Conservation (phyloP, 2,329 filamentous ascomycete genomes). For the Stenocarpella maydis region DNA sequence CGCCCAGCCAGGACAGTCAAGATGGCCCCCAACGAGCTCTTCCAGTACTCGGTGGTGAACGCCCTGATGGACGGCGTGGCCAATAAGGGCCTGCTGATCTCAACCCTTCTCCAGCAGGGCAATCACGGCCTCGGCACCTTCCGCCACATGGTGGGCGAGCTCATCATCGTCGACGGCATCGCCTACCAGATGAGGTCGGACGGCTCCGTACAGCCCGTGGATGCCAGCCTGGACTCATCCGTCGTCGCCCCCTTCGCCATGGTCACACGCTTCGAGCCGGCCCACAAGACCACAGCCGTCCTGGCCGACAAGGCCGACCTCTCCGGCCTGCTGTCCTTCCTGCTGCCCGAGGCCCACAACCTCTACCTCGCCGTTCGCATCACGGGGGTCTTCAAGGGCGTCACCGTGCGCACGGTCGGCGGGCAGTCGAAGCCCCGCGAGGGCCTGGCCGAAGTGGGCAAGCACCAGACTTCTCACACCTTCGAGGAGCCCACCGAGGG, state of each 20-base stretch:
- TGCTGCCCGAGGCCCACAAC: conserved; percentile 42
- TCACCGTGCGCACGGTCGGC: conserved; percentile 45
- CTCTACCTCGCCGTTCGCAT: conserved; percentile 44
- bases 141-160: conserved; percentile 46
- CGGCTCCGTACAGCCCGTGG: conserved; percentile 41
- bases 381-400: conserved; percentile 42
- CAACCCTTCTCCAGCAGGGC: conserved; percentile 43
- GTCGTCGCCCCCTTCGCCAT: conserved; percentile 46
- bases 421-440: conserved; percentile 43
- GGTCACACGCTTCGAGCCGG: conserved; percentile 45
- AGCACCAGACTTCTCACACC: conserved; percentile 42
- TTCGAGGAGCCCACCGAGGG: conserved; percentile 41
- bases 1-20: not conserved
- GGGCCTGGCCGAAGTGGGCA: conserved; percentile 42
- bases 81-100: conserved; percentile 43
- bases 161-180: conserved; percentile 46
- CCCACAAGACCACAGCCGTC: conserved; percentile 32
- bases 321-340: conserved; percentile 36
- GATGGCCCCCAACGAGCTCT: conserved; percentile 47
- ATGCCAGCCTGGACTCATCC: conserved; percentile 34
- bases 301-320: conserved; percentile 44
- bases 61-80: conserved; percentile 48
- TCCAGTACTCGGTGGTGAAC: conserved; percentile 47
- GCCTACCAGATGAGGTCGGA: conserved; percentile 48
- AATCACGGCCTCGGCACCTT: conserved; percentile 49